Base-by-base conservation (phyloP, 257 asterid genomes). In the Solanum gracilifrons region DNA sequence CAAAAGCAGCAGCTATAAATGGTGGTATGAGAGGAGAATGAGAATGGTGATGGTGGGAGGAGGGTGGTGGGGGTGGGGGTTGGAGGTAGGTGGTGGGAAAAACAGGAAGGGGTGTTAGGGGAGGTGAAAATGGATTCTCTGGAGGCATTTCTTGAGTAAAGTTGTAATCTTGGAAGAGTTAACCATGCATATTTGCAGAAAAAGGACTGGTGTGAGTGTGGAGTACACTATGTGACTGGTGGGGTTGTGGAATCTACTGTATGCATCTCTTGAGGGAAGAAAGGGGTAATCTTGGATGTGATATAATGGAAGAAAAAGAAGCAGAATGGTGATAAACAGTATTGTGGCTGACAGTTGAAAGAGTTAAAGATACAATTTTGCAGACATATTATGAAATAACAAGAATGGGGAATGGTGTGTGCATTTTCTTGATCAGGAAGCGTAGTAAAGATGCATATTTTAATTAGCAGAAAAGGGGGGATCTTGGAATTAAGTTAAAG, bases 1-100 rank as follows among this genome's bases (percentile, higher is more conserved):
- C 92, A 16, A 90, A 55, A 2, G 94, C 79, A 7, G 93, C 95
- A 3, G 93, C 95, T 33, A 92, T 85, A 85, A 95, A 84, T n/a
- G 95, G 92, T 9, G 94, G 91, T 71, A 92, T 85, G 66, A 93
- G 88, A n/a, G 89, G 88, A 79, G 77, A 20, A 62, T 51, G 89
- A 35, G 84, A 23, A 39, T 79, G 86, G 88, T 72, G 83, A 86
- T 55, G 95, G 88, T 73, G 89, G 75, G 23, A 80, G 55, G 82
- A 73, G 11, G 89, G 43, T 13, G 90, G 88, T 51, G 93, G 91
- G 20, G 91, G 93, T 89, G 91, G 87, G 90, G 90, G 85, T 27
- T 9, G 39, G 37, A 82, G 21, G 85, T 82, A 82, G 89, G 92
- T 60, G 83, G 87, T 16, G 86, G 89, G 3, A 86, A 86, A 48